A percentile compares a stretch with the other conserved stretches of the same genome.
Evolutionary conservation across 306 rosid genomes (phyloP).

Genomic region (Aeschynomene evenia): DNA sequence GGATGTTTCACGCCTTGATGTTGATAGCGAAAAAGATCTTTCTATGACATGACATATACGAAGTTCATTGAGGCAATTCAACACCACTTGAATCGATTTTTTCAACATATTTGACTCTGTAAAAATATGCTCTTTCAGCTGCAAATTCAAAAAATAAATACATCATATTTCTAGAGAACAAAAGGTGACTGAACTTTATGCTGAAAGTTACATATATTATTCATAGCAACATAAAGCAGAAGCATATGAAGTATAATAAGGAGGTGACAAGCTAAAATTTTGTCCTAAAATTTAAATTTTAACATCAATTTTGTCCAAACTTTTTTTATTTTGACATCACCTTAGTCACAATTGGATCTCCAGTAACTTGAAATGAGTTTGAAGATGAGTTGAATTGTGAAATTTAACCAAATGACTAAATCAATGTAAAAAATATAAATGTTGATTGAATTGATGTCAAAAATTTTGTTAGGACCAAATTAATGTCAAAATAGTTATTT

Average conservation of each 20-base stretch:
- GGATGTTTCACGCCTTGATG: slow-evolving; percentile 48
- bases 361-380: too few species aligned
- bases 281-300: neutral
- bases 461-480: too few species aligned
- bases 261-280: neutral
- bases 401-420: too few species aligned
- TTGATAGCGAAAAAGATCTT: slow-evolving; percentile 41
- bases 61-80: slow-evolving; percentile 87
- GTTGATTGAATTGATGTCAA: too few species aligned
- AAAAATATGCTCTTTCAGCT: slow-evolving; percentile 83
- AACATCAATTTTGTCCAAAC: too few species aligned
- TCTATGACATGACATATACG: slow-evolving; percentile 67
- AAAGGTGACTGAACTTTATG: neutral
- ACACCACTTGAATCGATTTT: slow-evolving; percentile 83
- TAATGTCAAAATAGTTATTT: too few species aligned
- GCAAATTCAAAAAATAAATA: slow-evolving; percentile 40
- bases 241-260: slow-evolving; percentile 20
- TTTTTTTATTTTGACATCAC: too few species aligned
- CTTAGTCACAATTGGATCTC: too few species aligned
- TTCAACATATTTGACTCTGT: slow-evolving; percentile 64
- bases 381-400: too few species aligned
- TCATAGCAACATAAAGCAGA: neutral
- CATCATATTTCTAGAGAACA: neutral
- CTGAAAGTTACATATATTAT: neutral
- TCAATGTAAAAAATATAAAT: too few species aligned